Evolutionary conservation across 2,329 filamentous ascomycete species (phyloP), one percentile per base, ranked within the genome.

Genomic region (Pezicula neosporulosa): DNA sequence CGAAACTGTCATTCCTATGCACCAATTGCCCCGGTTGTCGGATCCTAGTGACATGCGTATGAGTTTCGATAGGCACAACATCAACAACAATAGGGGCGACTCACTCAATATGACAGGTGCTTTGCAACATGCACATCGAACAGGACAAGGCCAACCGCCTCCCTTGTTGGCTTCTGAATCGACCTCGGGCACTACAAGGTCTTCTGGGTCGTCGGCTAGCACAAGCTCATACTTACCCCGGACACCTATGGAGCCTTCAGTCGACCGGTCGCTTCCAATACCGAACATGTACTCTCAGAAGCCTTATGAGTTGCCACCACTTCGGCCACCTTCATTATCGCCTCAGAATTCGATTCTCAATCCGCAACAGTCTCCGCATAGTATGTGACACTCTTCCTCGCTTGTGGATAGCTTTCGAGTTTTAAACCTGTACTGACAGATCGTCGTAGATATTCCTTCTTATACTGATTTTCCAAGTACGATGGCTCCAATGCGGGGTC

Each of bases 171-270:
- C 56, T 2, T 59, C 60, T 1, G 64, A 68, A 37, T 65, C 62
- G 19, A 66, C 63, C 13, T 56, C 54, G 10, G 41, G 41, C 19
- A 44, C 41, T 6, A 44, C 42, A 37, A 50, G 54, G 30, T 64
- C 64, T 3, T 53, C 59, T 19, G 48, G 47, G 13, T 65, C 63
- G 1, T 61, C 61, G 6, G 47, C 43, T 15, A 64, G 62, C 50
- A 58, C 60, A 8, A 50, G 42, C 12, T 64, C 63, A 2, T 62
- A 62, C n/a, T 65, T 58, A 5, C 64, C 64, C 36, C 59, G 60
- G 6, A 66, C 63, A 12, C 64, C 63, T 2, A 48, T 68, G 44
- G 65, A 68, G 30, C 60, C 64, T 2, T 52, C 60, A 24, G 41
- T 62, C 4, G 64, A 66, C 15, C 56, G 64, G 36, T 42, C 62